A percentile compares a stretch with the other conserved stretches of the same genome.
These are phyloP conservation scores for Debaryomyces fabryi DNA, from an alignment of 1,139 yeast genomes.

Conservation along the genomic window DNA sequence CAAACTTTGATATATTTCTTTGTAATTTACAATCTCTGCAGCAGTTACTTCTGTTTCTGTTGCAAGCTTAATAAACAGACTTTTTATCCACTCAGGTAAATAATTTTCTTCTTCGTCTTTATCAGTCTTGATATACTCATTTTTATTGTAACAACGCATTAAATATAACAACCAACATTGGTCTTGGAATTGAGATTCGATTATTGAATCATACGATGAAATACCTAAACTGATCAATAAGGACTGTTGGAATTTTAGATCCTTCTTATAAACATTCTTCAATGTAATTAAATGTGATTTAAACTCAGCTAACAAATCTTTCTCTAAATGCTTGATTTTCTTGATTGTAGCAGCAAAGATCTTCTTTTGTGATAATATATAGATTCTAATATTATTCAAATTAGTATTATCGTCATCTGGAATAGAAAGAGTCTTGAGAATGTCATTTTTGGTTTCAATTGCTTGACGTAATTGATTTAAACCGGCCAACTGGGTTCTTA, in stretches of 20 bases:
- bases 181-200: constrained; percentile 52
- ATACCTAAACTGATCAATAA: constrained; percentile 60
- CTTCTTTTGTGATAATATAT: constrained; percentile 47
- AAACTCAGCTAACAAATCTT: constrained; percentile 45
- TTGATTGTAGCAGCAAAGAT: constrained; percentile 51
- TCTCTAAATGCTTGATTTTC: constrained; percentile 52
- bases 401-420: constrained; percentile 12
- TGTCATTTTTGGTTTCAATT: constrained; percentile 46
- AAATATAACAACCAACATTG: constrained; percentile 66
- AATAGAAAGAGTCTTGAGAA: constrained; percentile 25
- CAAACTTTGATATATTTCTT: constrained; percentile 55
- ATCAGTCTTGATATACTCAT: constrained; percentile 29
- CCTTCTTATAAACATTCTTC: constrained; percentile 59
- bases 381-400: constrained; percentile 35
- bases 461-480: constrained; percentile 58
- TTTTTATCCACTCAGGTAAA: constrained; percentile 56
- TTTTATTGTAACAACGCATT: constrained; percentile 57
- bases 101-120: constrained; percentile 31
- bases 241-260: constrained; percentile 56
- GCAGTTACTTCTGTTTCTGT: constrained; percentile 41
- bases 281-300: constrained; percentile 50
- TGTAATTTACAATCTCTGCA: constrained; percentile 57
- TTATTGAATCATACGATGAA: constrained; percentile 52
- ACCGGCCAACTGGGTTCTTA: constrained; percentile 63
- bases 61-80: constrained; percentile 44